phyloP scores from a whole-genome alignment of 1,284 basidiomycete species.

The Melampsora occidentalis region DNA sequence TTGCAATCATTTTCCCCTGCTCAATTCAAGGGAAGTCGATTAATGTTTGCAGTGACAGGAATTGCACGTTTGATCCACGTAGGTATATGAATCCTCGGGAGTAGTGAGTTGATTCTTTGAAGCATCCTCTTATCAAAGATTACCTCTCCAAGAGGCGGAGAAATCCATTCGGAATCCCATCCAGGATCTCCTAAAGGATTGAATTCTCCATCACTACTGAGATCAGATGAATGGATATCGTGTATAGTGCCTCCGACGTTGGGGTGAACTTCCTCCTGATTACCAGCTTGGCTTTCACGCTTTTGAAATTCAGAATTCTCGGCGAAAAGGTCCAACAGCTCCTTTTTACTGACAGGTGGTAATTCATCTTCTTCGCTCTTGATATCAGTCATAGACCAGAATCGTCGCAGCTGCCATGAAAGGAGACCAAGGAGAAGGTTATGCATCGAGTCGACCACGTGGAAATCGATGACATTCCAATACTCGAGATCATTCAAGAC shows the following conservation, averaged over 20 bases:
- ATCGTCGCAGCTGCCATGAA: slow-evolving; percentile 21
- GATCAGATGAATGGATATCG: no score
- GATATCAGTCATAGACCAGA: slow-evolving; percentile 30
- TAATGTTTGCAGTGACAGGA: slow-evolving; percentile 26
- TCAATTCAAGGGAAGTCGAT: no score
- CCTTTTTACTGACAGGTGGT: background rate
- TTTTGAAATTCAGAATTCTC: background rate
- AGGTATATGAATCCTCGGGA: slow-evolving; percentile 20
- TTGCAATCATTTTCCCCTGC: no score
- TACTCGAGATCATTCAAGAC: slow-evolving; percentile 37
- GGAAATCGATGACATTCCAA: slow-evolving; percentile 35
- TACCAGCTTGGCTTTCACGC: background rate
- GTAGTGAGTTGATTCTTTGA: background rate
- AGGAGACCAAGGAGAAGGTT: no score
- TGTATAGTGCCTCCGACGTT: background rate
- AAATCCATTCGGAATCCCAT: slow-evolving; percentile 26
- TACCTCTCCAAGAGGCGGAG: slow-evolving; percentile 15
- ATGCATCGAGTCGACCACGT: no score
- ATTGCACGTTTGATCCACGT: slow-evolving; percentile 38
- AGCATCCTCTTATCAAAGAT: slow-evolving; percentile 19
- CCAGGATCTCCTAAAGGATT: slow-evolving; percentile 4
- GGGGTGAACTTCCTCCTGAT: background rate
- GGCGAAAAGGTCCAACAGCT: slow-evolving; percentile 6
- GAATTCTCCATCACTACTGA: background rate
- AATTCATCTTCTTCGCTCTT: slow-evolving; percentile 16